Conservation (phyloP, 2,329 filamentous ascomycete species). For the Coccinonectria pachysandricola region DNA sequence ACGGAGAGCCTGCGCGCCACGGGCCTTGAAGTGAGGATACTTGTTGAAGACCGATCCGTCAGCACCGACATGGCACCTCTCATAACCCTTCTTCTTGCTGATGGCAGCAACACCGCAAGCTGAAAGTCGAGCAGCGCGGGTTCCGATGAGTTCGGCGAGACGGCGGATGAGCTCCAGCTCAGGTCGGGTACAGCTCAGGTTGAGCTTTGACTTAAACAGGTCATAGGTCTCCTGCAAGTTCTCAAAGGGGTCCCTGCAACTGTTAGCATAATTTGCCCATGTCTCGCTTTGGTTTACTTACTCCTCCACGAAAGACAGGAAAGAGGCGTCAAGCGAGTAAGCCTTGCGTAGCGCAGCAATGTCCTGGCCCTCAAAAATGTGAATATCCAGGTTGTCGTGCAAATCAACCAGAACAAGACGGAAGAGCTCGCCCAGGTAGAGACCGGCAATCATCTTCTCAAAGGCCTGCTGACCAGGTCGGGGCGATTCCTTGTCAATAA, state of each 20-base stretch:
- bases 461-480: constrained; percentile 91
- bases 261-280: constrained; percentile 10
- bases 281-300: constrained; percentile 27
- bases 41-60: constrained; percentile 99
- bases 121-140: constrained; percentile 83
- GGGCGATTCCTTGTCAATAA: constrained; percentile 84
- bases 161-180: constrained; percentile 86
- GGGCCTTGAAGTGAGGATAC: constrained; percentile 94
- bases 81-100: constrained; percentile 88
- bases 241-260: constrained; percentile 73
- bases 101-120: constrained; percentile 94
- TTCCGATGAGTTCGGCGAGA: constrained; percentile 87
- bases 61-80: constrained; percentile 84
- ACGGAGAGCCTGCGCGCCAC: constrained; percentile 77
- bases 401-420: constrained; percentile 77
- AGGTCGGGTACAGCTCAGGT: constrained; percentile 57
- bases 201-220: constrained; percentile 66
- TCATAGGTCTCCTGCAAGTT: constrained; percentile 85
- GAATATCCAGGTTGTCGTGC: constrained; percentile 62
- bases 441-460: constrained; percentile 94
- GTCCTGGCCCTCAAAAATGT: constrained; percentile 78
- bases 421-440: constrained; percentile 93
- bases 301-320: constrained; percentile 88
- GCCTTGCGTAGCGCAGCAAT: constrained; percentile 70
- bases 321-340: constrained; percentile 85